phyloP scores from a whole-genome alignment of 129 eudicot genomes.

The Rutidosis leptorrhynchoides region DNA sequence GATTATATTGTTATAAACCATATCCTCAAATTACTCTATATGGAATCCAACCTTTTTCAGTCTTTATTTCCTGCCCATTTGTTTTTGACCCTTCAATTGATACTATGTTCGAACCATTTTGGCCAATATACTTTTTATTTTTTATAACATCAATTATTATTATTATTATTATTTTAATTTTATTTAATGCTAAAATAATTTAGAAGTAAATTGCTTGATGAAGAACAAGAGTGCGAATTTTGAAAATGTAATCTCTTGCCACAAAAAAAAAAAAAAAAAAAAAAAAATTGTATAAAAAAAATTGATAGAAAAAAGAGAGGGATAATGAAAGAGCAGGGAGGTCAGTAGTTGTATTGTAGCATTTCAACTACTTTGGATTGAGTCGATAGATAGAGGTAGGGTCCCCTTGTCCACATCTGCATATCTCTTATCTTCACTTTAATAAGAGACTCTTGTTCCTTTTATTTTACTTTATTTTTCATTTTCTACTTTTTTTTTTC shows the following conservation, averaged over 20 bases:
- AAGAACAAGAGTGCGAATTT: not conserved
- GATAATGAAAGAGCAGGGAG: slow-evolving; percentile 21
- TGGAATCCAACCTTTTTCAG: not conserved
- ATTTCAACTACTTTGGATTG: slow-evolving; percentile 37
- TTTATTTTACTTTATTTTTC: slow-evolving; percentile 8
- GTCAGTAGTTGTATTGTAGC: slow-evolving; percentile 23
- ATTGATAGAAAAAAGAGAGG: slow-evolving; percentile 21
- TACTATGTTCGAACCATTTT: not conserved
- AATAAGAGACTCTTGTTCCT: not conserved
- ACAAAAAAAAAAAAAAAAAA: not conserved
- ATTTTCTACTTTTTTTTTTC: too few relatives aligned
- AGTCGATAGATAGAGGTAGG: slow-evolving; percentile 35
- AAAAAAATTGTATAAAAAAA: too few relatives aligned
- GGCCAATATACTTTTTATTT: not conserved
- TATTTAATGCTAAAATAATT: too few relatives aligned
- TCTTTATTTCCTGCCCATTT: not conserved
- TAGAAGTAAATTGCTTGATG: not conserved
- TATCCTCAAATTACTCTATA: too few relatives aligned
- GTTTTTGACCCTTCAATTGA: not conserved
- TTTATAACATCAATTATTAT: too few relatives aligned
- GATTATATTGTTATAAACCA: too few relatives aligned
- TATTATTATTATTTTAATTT: too few relatives aligned
- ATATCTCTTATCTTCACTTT: slow-evolving; percentile 22
- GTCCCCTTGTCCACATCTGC: slow-evolving; percentile 30
- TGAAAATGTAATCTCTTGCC: not conserved